phyloP scores from a whole-genome alignment of 2,329 filamentous ascomycete species.

The Neobulgaria alba region DNA sequence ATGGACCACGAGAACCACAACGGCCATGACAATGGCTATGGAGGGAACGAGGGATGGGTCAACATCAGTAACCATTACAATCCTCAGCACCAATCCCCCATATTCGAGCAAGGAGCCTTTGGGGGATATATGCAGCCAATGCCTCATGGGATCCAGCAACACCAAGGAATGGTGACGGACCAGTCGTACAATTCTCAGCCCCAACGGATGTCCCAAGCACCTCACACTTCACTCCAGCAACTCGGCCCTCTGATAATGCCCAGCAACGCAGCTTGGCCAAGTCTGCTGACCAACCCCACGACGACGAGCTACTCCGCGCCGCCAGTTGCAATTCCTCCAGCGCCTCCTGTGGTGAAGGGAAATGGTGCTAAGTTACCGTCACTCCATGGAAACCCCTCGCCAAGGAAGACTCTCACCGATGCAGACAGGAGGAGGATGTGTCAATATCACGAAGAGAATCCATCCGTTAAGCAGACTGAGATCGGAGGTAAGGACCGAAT shows the following conservation, averaged over 20 bases:
- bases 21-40: constrained; percentile 30
- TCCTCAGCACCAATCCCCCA: constrained; percentile 59
- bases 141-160: constrained; percentile 38
- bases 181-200: constrained; percentile 33
- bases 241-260: constrained; percentile 67
- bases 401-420: constrained; percentile 82
- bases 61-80: constrained; percentile 38
- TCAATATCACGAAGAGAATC: constrained; percentile 83
- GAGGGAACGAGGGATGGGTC: constrained; percentile 43
- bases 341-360: constrained; percentile 36
- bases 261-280: constrained; percentile 63
- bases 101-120: constrained; percentile 58
- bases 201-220: constrained; percentile 44
- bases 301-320: constrained; percentile 46
- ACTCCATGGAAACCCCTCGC: constrained; percentile 50
- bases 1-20: constrained; percentile 29
- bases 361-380: constrained; percentile 40
- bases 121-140: constrained; percentile 40
- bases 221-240: constrained; percentile 40
- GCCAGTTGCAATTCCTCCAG: constrained; percentile 46
- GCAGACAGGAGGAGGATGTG: constrained; percentile 90
- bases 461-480: constrained; percentile 86
- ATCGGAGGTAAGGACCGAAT: constrained; percentile 64
- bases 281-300: constrained; percentile 67
- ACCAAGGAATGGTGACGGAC: constrained; percentile 55